Percentiles rank a stretch among this genome's conserved stretches.
phyloP scores from a whole-genome alignment of 2,329 filamentous ascomycete genomes.

The Trichophyton simii region DNA sequence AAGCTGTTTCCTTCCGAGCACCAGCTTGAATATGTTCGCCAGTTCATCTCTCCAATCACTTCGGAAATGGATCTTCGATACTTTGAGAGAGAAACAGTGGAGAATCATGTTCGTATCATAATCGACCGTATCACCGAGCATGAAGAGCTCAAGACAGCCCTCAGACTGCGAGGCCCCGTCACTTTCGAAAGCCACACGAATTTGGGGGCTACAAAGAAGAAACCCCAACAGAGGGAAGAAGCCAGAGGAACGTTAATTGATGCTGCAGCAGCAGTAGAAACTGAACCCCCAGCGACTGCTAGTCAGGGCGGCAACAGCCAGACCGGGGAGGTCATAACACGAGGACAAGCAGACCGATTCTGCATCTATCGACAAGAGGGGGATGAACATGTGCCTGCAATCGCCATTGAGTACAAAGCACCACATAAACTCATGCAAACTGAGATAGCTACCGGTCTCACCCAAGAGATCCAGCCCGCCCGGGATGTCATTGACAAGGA shows the following conservation, averaged over 20 bases:
- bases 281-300: not conserved
- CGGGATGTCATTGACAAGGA: conserved; percentile 18
- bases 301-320: not conserved
- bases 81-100: conserved; percentile 25
- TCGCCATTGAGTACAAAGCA: conserved; percentile 20
- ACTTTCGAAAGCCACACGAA: conserved; percentile 8
- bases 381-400: conserved; percentile 13
- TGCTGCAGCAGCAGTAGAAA: not conserved
- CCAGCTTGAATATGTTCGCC: conserved; percentile 10
- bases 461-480: conserved; percentile 16
- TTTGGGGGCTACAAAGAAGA: not conserved
- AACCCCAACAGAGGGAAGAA: not conserved
- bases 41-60: conserved; percentile 22
- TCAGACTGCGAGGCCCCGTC: not conserved
- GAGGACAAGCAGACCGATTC: conserved; percentile 7
- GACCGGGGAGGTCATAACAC: not conserved
- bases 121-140: conserved; percentile 21
- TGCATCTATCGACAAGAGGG: conserved; percentile 9
- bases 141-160: not conserved
- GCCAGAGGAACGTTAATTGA: not conserved
- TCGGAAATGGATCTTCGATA: conserved; percentile 26
- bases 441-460: conserved; percentile 18
- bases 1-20: conserved; percentile 10
- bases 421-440: conserved; percentile 17
- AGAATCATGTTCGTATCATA: conserved; percentile 27